A percentile compares a stretch with the other conserved stretches of the same genome.
Evolutionary conservation across 768 basidiomycete genomes (phyloP).

Genomic region (Rhodotorula babjevae): DNA sequence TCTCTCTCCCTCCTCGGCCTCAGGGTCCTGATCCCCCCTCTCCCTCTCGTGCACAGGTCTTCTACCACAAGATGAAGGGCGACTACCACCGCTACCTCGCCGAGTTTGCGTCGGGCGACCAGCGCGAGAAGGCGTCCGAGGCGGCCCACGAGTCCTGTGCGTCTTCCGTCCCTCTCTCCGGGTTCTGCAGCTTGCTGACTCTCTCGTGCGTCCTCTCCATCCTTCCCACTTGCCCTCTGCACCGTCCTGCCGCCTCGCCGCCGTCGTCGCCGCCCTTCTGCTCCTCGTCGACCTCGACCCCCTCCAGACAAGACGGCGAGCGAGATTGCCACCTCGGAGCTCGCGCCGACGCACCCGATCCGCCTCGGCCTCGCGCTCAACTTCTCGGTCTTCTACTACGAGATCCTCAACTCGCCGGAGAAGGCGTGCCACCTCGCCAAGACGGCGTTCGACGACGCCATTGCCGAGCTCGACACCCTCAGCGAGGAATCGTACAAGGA

Average conservation of each 20-base stretch:
- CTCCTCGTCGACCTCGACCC: too few species aligned
- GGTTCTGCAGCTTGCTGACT: too few species aligned
- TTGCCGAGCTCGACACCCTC: constrained; percentile 96
- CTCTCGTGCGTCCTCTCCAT: too few species aligned
- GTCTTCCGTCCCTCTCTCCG: too few species aligned
- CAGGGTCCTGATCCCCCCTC: not conserved
- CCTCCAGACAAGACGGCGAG: constrained; percentile 98
- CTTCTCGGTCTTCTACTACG: constrained; percentile 99
- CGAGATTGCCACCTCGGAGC: constrained; percentile 63
- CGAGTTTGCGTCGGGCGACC: constrained; percentile 95
- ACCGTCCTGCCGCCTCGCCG: too few species aligned
- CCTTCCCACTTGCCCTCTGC: too few species aligned
- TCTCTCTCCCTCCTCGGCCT: too few species aligned
- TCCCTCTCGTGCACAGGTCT: constrained; percentile 46
- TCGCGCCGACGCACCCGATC: constrained; percentile 64
- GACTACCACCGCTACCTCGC: constrained; percentile 99
- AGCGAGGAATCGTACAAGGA: constrained; percentile 64
- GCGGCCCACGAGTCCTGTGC: constrained; percentile 87
- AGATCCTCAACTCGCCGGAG: constrained; percentile 96
- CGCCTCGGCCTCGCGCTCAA: constrained; percentile 96
- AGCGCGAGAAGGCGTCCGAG: constrained; percentile 95
- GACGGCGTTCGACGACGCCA: constrained; percentile 70
- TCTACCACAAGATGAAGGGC: constrained; percentile 99
- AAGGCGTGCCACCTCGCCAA: constrained; percentile 97
- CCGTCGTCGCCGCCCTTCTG: too few species aligned